A percentile compares a stretch with the other conserved stretches of the same genome.
These are phyloP conservation scores for Aspergillus nanangensis DNA, from an alignment of 495 filamentous ascomycete species.

Conservation along the genomic window DNA sequence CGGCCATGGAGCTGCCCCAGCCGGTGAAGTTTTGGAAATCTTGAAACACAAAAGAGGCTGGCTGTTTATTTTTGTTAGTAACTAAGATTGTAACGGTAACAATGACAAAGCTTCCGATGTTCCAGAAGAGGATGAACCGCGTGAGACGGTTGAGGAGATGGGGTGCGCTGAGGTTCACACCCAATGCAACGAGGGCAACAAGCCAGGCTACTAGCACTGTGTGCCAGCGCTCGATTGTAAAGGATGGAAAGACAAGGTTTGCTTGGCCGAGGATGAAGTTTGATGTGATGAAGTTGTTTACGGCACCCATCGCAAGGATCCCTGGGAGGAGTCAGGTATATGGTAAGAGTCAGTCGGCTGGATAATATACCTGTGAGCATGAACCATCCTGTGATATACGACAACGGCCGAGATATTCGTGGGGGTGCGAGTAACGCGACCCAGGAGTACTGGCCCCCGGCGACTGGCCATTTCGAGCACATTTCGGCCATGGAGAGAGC, in stretches of 20 bases:
- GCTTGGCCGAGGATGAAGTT: conserved; percentile 54
- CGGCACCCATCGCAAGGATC: conserved; percentile 52
- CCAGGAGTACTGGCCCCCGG: conserved; percentile 55
- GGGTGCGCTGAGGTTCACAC: conserved; percentile 47
- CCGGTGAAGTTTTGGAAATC: conserved; percentile 56
- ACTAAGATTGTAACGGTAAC: conserved; percentile 48
- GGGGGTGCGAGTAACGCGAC: conserved; percentile 52
- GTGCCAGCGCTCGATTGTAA: conserved; percentile 54
- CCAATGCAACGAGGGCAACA: conserved; percentile 36
- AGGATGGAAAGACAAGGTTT: conserved; percentile 48
- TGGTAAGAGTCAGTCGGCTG: background rate
- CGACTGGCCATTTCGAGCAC: conserved; percentile 50
- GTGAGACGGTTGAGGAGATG: conserved; percentile 50
- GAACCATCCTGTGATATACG: conserved; percentile 50
- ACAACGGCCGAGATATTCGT: conserved; percentile 41
- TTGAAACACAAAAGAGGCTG: conserved; percentile 50
- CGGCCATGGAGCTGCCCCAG: conserved; percentile 45
- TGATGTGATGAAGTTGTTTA: conserved; percentile 52
- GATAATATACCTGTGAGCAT: conserved; percentile 42
- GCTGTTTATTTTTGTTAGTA: conserved; percentile 50
- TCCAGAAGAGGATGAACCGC: conserved; percentile 49
- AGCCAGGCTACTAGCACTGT: conserved; percentile 50
- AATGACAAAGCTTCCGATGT: conserved; percentile 49
- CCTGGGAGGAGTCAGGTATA: conserved; percentile 15
- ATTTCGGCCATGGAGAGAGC: conserved; percentile 57